Base-by-base conservation (phyloP, 306 rosid genomes). In the Ormosia semicastrata region DNA sequence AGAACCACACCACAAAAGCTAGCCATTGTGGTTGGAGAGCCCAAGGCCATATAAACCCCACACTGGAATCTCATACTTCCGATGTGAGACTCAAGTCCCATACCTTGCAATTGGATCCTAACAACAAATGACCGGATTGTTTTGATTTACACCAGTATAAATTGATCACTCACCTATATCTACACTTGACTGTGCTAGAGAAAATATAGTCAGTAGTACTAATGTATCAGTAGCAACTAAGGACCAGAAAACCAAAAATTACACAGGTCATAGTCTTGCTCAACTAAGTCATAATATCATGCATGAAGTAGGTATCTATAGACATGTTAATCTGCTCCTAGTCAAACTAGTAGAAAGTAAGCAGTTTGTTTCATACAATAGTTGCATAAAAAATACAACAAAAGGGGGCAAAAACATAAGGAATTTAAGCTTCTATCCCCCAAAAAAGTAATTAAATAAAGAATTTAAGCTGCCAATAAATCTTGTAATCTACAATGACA, bases 191-290 rank as follows among this genome's bases (percentile, higher is more conserved):
- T 37, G 33, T 53, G 68, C 76, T 54, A 56, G 7, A 62, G 71
- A 32, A 39, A 76, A 50, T 63, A 64, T 71, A 10, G 70, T 32
- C 24, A 40, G 24, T 52, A 77, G 40, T 64, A 71, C 54, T 37
- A 63, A 50, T n/a, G 82, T 29, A 71, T 56, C 76, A 66, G 54
- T 53, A 71, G 65, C 66, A 78, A 66, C 52, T 24, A 71, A 64
- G 71, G 30, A 39, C 40, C 73, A n/a, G 4, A 72, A 71, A 82
- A 78, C n/a, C 12, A 44, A 76, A 67, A 62, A 71, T 8, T 44
- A 41, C 34, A 12, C 33, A 12, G 30, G 54, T 29, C 58, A 18
- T 29, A 14, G n/a, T 71, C 75, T 12, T 13, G 11, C 66, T 66
- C 49, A 37, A 29, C 58, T 65, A 66, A 24, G 76, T 68, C 84